Conservation (phyloP, 208 protist genomes). For the Trypanosoma grayi region DNA sequence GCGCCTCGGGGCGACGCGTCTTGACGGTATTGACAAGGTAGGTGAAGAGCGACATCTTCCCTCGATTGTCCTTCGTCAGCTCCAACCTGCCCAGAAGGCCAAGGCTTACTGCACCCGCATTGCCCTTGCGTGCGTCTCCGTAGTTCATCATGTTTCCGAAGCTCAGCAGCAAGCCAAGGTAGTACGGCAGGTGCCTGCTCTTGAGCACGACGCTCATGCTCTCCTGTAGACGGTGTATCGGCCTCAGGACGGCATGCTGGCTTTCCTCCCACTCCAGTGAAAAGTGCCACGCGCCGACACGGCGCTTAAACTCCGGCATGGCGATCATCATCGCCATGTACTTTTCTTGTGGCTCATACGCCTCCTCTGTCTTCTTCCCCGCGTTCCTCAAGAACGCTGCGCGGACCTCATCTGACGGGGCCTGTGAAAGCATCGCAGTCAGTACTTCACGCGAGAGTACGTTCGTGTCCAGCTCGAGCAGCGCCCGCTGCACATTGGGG, state of each 20-base stretch:
- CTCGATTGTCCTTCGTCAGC: conserved; percentile 35
- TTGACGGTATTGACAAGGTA: conserved; percentile 30
- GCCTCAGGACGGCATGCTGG: conserved; percentile 20
- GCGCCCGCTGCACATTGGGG: conserved; percentile 26
- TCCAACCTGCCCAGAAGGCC: conserved; percentile 27
- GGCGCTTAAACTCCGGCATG: conserved; percentile 29
- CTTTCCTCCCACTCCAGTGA: conserved; percentile 34
- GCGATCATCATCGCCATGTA: conserved; percentile 39
- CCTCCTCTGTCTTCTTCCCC: conserved; percentile 32
- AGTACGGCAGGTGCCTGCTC: conserved; percentile 33
- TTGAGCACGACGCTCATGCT: conserved; percentile 22
- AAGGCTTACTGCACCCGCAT: conserved; percentile 27
- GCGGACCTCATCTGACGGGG: conserved; percentile 31
- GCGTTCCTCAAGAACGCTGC: conserved; percentile 24
- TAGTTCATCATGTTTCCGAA: conserved; percentile 51
- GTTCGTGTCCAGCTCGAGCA: conserved; percentile 25
- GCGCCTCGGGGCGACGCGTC: conserved; percentile 15
- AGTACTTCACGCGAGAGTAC: conserved; percentile 22
- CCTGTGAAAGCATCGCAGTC: conserved; percentile 30
- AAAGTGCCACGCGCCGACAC: conserved; percentile 31
- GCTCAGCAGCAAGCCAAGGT: conserved; percentile 27
- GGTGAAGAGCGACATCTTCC: conserved; percentile 32
- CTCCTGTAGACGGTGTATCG: conserved; percentile 26
- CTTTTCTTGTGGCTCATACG: conserved; percentile 42
- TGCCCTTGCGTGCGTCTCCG: conserved; percentile 25